Evolutionary conservation across 2,329 filamentous ascomycete genomes (phyloP), one percentile per base, ranked within the genome.

Genomic region (Rachicladosporium sp.): DNA sequence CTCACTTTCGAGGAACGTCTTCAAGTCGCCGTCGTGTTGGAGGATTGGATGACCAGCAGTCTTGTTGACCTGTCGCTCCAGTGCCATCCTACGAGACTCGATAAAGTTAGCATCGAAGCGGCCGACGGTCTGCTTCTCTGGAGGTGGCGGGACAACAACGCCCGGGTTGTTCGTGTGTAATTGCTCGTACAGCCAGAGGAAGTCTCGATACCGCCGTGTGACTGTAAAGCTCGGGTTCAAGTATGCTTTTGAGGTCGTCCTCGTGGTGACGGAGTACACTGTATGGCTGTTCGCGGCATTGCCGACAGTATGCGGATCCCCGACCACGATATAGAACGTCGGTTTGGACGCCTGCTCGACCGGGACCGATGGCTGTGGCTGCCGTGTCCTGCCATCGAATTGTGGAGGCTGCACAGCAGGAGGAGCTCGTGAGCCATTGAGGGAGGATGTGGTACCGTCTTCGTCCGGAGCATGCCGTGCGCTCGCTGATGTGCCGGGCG

Each of bases 61-160:
- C 69, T 94, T 96, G 73, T 95, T 96, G 40, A 95, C 69, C 91
- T 98, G 98, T 58, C 91, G 85, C 64, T 98, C 91, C 43, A 98
- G 67, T 10, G 91, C 91, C 45, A 87, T 83, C 51, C 91, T 76
- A 53, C 91, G 74, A 33, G 84, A 86, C 63, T 98, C 91, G 46
- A 98, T 87, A 62, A 98, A 98, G 60, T 95, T 93, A 50, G 77
- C 84, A 62, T 98, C 89, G 57, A 98, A 98, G 31, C 91, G 79
- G 44, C 89, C 89, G 41, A 98, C 84, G 6, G 89, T 88, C 65
- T 98, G 91, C 68, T 98, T 98, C 66, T 98, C 91, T 1, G 91
- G 91, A 0, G 91, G 91, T 6, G 91, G 89, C 0, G 91, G 91
- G 9, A 98, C 85, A 23, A 98, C 87, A 30, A 95, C 80, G 42